phyloP scores from a whole-genome alignment of 345 rosid species.

The Lagerstroemia speciosa region DNA sequence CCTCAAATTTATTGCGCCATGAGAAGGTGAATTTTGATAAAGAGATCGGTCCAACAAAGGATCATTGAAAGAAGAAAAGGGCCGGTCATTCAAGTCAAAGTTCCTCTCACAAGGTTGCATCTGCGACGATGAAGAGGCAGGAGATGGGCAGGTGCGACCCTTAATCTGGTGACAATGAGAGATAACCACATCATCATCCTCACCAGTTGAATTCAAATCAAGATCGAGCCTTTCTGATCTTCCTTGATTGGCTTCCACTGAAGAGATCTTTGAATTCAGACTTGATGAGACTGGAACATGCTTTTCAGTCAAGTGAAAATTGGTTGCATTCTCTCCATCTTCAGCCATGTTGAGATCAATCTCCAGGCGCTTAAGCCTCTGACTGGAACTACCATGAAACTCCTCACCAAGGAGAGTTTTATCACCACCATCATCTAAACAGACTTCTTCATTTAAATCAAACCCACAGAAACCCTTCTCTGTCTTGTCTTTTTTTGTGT shows the following conservation, averaged over 20 bases:
- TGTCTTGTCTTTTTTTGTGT: slow-evolving; percentile 29
- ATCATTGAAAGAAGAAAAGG: slow-evolving; percentile 26
- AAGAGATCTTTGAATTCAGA: slow-evolving; percentile 51
- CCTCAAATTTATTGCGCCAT: slow-evolving; percentile 31
- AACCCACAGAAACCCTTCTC: slow-evolving; percentile 58
- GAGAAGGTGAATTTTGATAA: slow-evolving; percentile 16
- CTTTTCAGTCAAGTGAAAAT: slow-evolving; percentile 32
- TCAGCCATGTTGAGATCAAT: slow-evolving; percentile 84
- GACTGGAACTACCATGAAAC: slow-evolving; percentile 31
- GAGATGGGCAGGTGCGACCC: slow-evolving; percentile 62
- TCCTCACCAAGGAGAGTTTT: slow-evolving; percentile 27
- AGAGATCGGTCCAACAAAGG: slow-evolving; percentile 48
- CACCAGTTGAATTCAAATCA: slow-evolving; percentile 70
- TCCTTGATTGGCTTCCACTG: slow-evolving; percentile 43
- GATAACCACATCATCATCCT: slow-evolving; percentile 23
- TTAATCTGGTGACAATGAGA: slow-evolving; percentile 22
- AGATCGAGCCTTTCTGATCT: slow-evolving; percentile 57
- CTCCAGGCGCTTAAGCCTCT: slow-evolving; percentile 39
- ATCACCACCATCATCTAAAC: slow-evolving; percentile 64
- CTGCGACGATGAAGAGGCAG: slow-evolving; percentile 72
- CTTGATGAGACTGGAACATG: slow-evolving; percentile 45
- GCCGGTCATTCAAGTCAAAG: slow-evolving; percentile 87
- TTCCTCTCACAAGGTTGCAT: slow-evolving; percentile 57
- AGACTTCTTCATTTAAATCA: slow-evolving; percentile 80
- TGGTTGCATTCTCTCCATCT: slow-evolving; percentile 56